Evolutionary conservation across 805 yeast genomes (phyloP).

Genomic region (Ogataea polymorpha): DNA sequence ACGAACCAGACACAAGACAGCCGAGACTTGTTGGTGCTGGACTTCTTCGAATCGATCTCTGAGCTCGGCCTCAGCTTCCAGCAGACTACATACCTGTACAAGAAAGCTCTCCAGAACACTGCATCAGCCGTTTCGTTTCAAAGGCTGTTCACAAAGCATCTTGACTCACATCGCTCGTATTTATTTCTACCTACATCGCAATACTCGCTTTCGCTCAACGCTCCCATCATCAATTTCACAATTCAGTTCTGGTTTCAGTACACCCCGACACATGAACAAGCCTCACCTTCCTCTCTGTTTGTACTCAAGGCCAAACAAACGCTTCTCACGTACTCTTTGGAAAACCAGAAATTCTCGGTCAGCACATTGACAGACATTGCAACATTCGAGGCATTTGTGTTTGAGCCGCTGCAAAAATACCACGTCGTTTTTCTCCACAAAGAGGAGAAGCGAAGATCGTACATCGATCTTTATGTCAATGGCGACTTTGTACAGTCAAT

Average conservation of each 20-base stretch:
- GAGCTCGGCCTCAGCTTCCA: conserved; percentile 20
- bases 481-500: conserved; percentile 43
- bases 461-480: conserved; percentile 45
- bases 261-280: not conserved
- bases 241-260: conserved; percentile 27
- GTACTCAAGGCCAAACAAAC: conserved; percentile 2
- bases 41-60: conserved; percentile 5
- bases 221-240: conserved; percentile 15
- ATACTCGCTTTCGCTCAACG: conserved; percentile 4
- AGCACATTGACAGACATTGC: conserved; percentile 7
- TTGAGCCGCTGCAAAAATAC: conserved; percentile 26
- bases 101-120: conserved; percentile 4
- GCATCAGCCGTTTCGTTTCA: not conserved
- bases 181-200: conserved; percentile 11
- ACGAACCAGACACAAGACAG: not conserved
- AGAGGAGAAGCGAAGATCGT: conserved; percentile 25
- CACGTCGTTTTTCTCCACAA: conserved; percentile 29
- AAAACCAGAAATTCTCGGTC: conserved; percentile 15
- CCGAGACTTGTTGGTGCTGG: conserved; percentile 4
- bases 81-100: conserved; percentile 14
- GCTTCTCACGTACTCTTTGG: conserved; percentile 19
- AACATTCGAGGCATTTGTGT: conserved; percentile 23
- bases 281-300: conserved; percentile 6
- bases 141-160: conserved; percentile 5
- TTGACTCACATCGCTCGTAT: conserved; percentile 9